Evolutionary conservation across 805 yeast species (phyloP).

Genomic region (Metahyphopichia silvanorum): DNA sequence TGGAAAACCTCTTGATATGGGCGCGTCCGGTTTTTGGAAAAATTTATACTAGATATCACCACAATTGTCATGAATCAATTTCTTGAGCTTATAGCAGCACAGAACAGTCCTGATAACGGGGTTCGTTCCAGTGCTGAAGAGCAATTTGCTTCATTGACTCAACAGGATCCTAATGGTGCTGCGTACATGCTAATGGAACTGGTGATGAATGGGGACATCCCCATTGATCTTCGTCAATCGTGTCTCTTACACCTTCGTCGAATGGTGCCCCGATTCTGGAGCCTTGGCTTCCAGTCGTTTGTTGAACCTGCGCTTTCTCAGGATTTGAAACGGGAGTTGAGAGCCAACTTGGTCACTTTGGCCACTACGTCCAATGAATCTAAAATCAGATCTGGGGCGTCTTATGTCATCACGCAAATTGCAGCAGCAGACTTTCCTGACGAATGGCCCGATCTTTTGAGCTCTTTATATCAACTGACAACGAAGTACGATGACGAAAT

Average conservation of each 20-base stretch:
- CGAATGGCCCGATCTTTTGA: constrained; percentile 81
- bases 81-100: constrained; percentile 17
- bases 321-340: constrained; percentile 47
- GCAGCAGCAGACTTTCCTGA: constrained; percentile 92
- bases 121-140: constrained; percentile 53
- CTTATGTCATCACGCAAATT: constrained; percentile 77
- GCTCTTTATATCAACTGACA: constrained; percentile 43
- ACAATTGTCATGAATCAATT: no score
- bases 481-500: constrained; percentile 22
- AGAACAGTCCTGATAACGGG: constrained; percentile 46
- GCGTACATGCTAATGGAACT: constrained; percentile 41
- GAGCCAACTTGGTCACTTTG: constrained; percentile 49
- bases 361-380: constrained; percentile 43
- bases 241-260: constrained; percentile 65
- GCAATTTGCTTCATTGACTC: constrained; percentile 40
- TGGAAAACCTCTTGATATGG: no score
- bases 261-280: constrained; percentile 74
- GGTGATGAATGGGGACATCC: constrained; percentile 33
- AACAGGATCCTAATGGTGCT: constrained; percentile 47
- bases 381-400: constrained; percentile 62
- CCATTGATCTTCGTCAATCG: constrained; percentile 51
- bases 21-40: no score
- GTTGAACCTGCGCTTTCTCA: constrained; percentile 61
- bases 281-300: constrained; percentile 75
- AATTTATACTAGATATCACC: no score